A percentile compares a stretch with the other conserved stretches of the same genome.
Evolutionary conservation across 2,329 filamentous ascomycete species (phyloP).

Genomic region (Epichloe brachyelytri): DNA sequence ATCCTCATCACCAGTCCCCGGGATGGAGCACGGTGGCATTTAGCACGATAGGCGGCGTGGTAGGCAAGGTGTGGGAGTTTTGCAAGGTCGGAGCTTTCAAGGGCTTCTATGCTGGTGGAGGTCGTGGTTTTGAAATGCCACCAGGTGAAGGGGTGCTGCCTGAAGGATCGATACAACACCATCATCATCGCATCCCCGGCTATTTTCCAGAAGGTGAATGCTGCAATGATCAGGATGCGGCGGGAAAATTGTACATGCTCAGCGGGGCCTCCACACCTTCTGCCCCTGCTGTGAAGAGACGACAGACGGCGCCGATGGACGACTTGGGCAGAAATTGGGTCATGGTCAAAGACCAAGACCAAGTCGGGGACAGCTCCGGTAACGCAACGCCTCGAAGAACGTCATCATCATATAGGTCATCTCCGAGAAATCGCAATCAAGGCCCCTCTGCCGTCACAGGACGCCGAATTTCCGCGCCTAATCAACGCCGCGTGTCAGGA

Average conservation of each 20-base stretch:
- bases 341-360: slow-evolving; percentile 41
- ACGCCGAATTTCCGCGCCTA: slow-evolving; percentile 31
- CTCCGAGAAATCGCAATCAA: slow-evolving; percentile 20
- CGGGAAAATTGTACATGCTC: slow-evolving; percentile 16
- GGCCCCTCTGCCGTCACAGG: slow-evolving; percentile 20
- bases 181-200: slow-evolving; percentile 14
- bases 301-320: slow-evolving; percentile 39
- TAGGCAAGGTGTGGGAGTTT: slow-evolving; percentile 75
- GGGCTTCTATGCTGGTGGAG: slow-evolving; percentile 80
- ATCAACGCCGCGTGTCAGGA: slow-evolving; percentile 17
- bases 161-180: slow-evolving; percentile 7
- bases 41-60: slow-evolving; percentile 49
- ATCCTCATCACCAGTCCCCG: slow-evolving; percentile 16
- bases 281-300: slow-evolving; percentile 36
- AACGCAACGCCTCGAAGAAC: slow-evolving; percentile 13
- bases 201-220: slow-evolving; percentile 20
- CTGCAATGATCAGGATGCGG: slow-evolving; percentile 6
- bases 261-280: slow-evolving; percentile 29
- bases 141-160: slow-evolving; percentile 15
- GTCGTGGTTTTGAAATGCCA: slow-evolving; percentile 51
- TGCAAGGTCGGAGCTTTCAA: slow-evolving; percentile 63
- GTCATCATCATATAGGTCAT: slow-evolving; percentile 10
- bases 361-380: slow-evolving; percentile 7
- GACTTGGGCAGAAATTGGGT: slow-evolving; percentile 60
- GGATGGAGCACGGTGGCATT: slow-evolving; percentile 49